These are phyloP conservation scores for Daedaleopsis sinensis DNA, from an alignment of 768 basidiomycete genomes.

Conservation along the genomic window DNA sequence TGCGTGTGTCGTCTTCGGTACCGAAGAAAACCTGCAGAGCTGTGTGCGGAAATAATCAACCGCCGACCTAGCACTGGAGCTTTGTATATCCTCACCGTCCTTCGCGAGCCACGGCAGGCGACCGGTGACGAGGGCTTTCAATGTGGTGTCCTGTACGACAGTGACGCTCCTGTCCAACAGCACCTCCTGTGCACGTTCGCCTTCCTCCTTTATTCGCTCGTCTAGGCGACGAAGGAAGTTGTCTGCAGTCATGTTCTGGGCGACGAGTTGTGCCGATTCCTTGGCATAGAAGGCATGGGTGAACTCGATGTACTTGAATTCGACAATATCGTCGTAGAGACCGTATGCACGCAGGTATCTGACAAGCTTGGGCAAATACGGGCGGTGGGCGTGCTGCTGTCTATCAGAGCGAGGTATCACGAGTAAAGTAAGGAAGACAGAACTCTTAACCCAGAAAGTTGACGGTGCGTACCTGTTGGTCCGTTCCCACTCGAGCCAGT, in stretches of 20 bases:
- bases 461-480: constrained; percentile 34
- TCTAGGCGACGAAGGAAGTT: constrained; percentile 56
- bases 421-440: neutral
- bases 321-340: constrained; percentile 58
- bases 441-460: neutral
- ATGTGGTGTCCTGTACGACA: constrained; percentile 54
- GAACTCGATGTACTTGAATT: constrained; percentile 52
- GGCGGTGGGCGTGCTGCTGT: constrained; percentile 41
- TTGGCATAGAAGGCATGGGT: constrained; percentile 55
- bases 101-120: constrained; percentile 47
- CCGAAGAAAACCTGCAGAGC: constrained; percentile 59
- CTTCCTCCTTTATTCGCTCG: constrained; percentile 57
- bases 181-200: constrained; percentile 51
- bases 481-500: constrained; percentile 62
- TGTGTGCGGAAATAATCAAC: constrained; percentile 25
- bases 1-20: constrained; percentile 42
- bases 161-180: constrained; percentile 54
- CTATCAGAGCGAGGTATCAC: constrained; percentile 26
- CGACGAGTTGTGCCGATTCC: constrained; percentile 48
- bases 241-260: constrained; percentile 45
- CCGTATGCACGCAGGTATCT: constrained; percentile 57
- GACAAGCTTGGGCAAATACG: constrained; percentile 52
- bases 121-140: constrained; percentile 51
- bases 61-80: neutral
- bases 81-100: constrained; percentile 34